Evolutionary conservation across 371 early-diverging fungal species (phyloP).

Genomic region (Rhizopus stolonifer): DNA sequence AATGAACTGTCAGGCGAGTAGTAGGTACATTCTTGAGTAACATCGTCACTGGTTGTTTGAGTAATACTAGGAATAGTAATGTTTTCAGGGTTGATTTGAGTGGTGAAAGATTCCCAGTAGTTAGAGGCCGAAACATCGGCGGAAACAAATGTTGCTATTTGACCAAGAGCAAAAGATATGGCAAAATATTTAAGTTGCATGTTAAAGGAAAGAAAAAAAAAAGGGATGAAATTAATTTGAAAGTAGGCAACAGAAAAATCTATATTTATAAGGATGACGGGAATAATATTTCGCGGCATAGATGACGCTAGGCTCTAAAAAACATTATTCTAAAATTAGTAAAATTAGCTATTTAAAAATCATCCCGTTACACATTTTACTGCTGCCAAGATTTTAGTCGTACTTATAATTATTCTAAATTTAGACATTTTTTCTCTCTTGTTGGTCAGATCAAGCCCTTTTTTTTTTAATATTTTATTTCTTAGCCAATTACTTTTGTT

Average conservation of each 20-base stretch:
- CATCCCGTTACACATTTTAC: no score
- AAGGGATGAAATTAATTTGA: no score
- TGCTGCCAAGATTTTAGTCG: neutral
- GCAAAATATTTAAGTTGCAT: conserved; percentile 34
- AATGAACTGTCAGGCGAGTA: conserved; percentile 23
- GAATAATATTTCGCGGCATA: no score
- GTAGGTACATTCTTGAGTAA: conserved; percentile 19
- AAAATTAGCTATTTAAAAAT: neutral
- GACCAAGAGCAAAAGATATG: conserved; percentile 20
- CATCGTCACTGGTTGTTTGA: conserved; percentile 19
- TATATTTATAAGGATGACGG: no score
- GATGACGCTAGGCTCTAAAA: no score
- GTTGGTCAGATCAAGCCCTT: neutral
- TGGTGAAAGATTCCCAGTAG: conserved; percentile 20
- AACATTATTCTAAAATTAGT: neutral
- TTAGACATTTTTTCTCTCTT: neutral
- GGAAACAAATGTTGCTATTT: conserved; percentile 9
- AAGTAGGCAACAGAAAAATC: no score
- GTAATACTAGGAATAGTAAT: conserved; percentile 17
- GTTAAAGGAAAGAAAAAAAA: no score
- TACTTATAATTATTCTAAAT: neutral
- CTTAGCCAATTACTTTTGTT: no score
- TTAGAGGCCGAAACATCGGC: conserved; percentile 17
- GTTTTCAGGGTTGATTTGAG: conserved; percentile 20
- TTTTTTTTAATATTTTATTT: neutral